These are phyloP conservation scores for Pyracantha coccinea DNA, from an alignment of 331 rosid species.

Conservation along the genomic window DNA sequence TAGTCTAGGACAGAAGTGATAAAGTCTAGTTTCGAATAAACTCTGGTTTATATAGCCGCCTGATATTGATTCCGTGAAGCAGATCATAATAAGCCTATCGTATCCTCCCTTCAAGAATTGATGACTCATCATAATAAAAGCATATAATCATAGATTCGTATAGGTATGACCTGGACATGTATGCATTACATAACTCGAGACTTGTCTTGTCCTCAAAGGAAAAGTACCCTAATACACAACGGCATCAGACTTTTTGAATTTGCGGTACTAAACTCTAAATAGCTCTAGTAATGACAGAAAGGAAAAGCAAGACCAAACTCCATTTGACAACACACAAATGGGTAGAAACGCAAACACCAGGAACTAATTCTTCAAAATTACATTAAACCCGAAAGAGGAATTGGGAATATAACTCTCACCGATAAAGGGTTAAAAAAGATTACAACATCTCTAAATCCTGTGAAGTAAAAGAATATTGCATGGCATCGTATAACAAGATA, in stretches of 20 bases:
- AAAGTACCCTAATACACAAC: background rate
- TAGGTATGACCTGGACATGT: background rate
- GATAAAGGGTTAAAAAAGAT: background rate
- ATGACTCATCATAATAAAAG: no score
- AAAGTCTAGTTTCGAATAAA: background rate
- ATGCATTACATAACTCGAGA: background rate
- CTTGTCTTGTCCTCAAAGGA: background rate
- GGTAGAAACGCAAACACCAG: no score
- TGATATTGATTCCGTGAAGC: background rate
- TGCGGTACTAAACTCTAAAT: background rate
- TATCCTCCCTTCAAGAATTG: no score
- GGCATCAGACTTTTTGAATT: background rate
- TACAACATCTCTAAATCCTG: background rate
- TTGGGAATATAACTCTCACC: background rate
- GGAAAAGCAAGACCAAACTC: no score
- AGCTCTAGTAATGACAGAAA: background rate
- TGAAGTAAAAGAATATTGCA: no score
- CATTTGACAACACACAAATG: no score
- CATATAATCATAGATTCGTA: background rate
- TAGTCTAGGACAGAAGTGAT: background rate
- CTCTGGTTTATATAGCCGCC: no score
- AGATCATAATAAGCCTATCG: background rate
- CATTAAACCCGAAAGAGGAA: background rate
- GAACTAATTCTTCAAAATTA: background rate
- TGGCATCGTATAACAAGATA: background rate